These are phyloP conservation scores for Phytophthora hibernalis DNA, from an alignment of 352 stramenopile species.

Conservation along the genomic window DNA sequence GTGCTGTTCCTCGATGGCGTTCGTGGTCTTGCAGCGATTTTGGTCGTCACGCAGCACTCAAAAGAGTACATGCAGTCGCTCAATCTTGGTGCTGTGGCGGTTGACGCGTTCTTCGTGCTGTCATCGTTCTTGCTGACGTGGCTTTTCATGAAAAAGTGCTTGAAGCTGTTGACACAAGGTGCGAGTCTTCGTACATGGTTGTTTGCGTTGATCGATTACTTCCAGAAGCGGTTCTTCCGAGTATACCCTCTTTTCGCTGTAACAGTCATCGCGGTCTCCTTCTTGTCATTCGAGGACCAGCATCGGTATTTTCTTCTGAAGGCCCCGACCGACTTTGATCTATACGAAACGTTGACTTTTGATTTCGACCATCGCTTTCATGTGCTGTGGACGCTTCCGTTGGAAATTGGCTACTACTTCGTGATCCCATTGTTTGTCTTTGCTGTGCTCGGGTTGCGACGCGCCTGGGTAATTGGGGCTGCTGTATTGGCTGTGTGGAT, in stretches of 20 bases:
- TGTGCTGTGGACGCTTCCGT: conserved; percentile 62
- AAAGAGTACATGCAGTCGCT: conserved; percentile 34
- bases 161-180: conserved; percentile 36
- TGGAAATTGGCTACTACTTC: conserved; percentile 62
- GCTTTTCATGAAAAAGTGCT: conserved; percentile 48
- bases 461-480: conserved; percentile 36
- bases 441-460: conserved; percentile 29
- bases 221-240: conserved; percentile 59
- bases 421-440: conserved; percentile 51
- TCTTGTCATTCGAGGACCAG: conserved; percentile 39
- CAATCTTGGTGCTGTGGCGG: conserved; percentile 40
- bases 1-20: conserved; percentile 48
- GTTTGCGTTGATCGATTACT: conserved; percentile 48
- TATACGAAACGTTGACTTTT: conserved; percentile 53
- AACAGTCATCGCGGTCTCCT: conserved; percentile 34
- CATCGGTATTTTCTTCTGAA: conserved; percentile 41
- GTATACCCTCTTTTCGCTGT: conserved; percentile 63
- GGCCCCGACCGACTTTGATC: conserved; percentile 37
- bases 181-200: conserved; percentile 23
- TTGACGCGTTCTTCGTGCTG: conserved; percentile 58
- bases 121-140: conserved; percentile 56
- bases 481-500: conserved; percentile 37
- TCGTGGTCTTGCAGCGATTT: conserved; percentile 47
- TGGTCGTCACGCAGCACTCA: conserved; percentile 42
- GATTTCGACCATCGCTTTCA: conserved; percentile 44